These are phyloP conservation scores for Erysimum pusillum DNA, from an alignment of 441 rosid species.

Conservation along the genomic window DNA sequence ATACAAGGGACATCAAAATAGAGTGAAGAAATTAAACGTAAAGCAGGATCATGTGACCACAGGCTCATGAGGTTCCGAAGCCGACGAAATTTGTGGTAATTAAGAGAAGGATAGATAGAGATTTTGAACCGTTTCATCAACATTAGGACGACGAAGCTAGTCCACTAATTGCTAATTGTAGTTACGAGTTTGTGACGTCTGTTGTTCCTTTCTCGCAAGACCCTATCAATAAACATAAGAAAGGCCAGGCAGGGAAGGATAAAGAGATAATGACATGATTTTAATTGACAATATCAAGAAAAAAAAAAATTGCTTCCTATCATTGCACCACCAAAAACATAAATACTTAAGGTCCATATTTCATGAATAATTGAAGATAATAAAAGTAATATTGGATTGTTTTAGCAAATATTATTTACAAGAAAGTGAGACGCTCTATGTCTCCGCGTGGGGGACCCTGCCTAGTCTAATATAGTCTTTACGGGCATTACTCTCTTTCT, in stretches of 20 bases:
- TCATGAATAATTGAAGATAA: not conserved
- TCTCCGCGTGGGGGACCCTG: slow-evolving; percentile 44
- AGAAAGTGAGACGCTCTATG: slow-evolving; percentile 23
- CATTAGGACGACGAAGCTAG: not conserved
- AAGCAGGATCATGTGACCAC: no score
- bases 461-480: slow-evolving; percentile 35
- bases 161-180: no score
- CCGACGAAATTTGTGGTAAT: not conserved
- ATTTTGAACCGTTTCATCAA: not conserved
- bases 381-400: not conserved
- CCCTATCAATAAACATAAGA: not conserved
- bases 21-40: no score
- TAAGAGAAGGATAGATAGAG: not conserved
- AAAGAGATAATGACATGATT: not conserved
- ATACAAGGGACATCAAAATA: no score
- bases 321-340: no score
- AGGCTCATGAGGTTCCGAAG: not conserved
- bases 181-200: no score
- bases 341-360: not conserved
- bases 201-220: not conserved
- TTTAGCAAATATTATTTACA: not conserved
- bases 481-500: slow-evolving; percentile 24
- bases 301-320: no score
- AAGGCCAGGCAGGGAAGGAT: not conserved
- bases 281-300: no score